These are phyloP conservation scores for Fusarium foetens DNA, from an alignment of 2,329 filamentous ascomycete species.

Conservation along the genomic window DNA sequence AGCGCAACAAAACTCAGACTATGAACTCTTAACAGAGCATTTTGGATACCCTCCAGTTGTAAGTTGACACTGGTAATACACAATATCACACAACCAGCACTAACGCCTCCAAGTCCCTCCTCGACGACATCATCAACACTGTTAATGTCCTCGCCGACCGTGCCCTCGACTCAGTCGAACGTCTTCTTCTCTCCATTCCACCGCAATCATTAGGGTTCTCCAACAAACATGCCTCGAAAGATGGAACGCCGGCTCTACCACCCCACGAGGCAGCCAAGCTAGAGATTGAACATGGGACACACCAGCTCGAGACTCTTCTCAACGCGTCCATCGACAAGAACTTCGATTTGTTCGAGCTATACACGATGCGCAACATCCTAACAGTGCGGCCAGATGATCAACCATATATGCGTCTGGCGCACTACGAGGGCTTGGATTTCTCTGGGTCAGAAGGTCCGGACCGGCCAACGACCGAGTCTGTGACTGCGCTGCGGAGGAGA, in stretches of 20 bases:
- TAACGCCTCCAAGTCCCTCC: slow-evolving; percentile 71
- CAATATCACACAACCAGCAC: neutral
- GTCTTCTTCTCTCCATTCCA: slow-evolving; percentile 77
- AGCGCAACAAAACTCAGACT: slow-evolving; percentile 58
- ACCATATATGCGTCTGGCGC: slow-evolving; percentile 81
- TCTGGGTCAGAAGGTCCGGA: slow-evolving; percentile 32
- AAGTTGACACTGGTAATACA: slow-evolving; percentile 49
- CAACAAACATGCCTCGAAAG: slow-evolving; percentile 55
- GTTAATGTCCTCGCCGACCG: slow-evolving; percentile 94
- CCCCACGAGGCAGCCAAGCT: slow-evolving; percentile 56
- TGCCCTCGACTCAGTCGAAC: slow-evolving; percentile 88
- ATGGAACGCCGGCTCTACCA: slow-evolving; percentile 48
- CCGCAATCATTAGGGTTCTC: slow-evolving; percentile 85
- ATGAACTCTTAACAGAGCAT: slow-evolving; percentile 88
- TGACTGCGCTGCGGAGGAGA: slow-evolving; percentile 77
- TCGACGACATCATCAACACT: slow-evolving; percentile 98
- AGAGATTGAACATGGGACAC: slow-evolving; percentile 89
- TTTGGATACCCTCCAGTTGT: slow-evolving; percentile 94
- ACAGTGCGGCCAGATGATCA: slow-evolving; percentile 75
- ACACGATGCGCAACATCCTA: slow-evolving; percentile 86
- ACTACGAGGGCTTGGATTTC: slow-evolving; percentile 79
- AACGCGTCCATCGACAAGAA: slow-evolving; percentile 85
- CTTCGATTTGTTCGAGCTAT: slow-evolving; percentile 89
- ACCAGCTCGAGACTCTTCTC: slow-evolving; percentile 84
- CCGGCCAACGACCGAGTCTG: slow-evolving; percentile 70